Evolutionary conservation across 441 rosid genomes (phyloP).

Genomic region (Rhodomyrtus psidioides): DNA sequence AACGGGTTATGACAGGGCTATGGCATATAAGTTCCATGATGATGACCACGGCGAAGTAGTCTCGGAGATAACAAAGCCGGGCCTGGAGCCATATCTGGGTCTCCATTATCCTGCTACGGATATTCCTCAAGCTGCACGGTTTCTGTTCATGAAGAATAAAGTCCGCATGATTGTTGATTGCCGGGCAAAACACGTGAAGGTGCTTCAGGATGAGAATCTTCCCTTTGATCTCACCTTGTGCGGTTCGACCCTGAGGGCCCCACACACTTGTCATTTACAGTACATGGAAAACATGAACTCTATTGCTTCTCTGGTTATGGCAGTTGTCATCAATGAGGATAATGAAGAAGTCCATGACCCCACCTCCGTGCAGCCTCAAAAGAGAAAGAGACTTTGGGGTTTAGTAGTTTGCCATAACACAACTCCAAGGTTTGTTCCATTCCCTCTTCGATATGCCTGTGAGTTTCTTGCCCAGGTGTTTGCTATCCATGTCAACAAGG

Average conservation of each 20-base stretch:
- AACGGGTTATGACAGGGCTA: slow-evolving; percentile 93
- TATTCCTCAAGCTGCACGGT: slow-evolving; percentile 94
- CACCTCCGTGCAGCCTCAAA: slow-evolving; percentile 42
- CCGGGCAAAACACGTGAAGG: slow-evolving; percentile 71
- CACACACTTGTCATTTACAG: slow-evolving; percentile 84
- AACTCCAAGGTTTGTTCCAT: slow-evolving; percentile 83
- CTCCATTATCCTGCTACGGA: slow-evolving; percentile 97
- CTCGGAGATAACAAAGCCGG: slow-evolving; percentile 80
- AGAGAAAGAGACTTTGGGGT: slow-evolving; percentile 93
- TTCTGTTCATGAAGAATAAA: slow-evolving; percentile 90
- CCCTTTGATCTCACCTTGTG: slow-evolving; percentile 73
- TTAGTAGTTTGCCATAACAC: slow-evolving; percentile 90
- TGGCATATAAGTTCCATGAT: slow-evolving; percentile 92
- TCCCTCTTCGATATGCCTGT: slow-evolving; percentile 95
- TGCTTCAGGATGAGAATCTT: slow-evolving; percentile 89
- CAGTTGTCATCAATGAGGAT: slow-evolving; percentile 79
- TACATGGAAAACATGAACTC: slow-evolving; percentile 95
- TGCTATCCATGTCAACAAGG: slow-evolving; percentile 90
- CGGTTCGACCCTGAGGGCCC: slow-evolving; percentile 92
- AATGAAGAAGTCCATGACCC: slow-evolving; percentile 48
- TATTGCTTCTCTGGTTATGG: slow-evolving; percentile 92
- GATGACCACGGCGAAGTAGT: slow-evolving; percentile 97
- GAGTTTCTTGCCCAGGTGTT: slow-evolving; percentile 95
- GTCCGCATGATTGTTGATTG: slow-evolving; percentile 94
- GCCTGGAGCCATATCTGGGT: slow-evolving; percentile 86